Base-by-base conservation (phyloP, 768 basidiomycete species). In the Collybia nuda region DNA sequence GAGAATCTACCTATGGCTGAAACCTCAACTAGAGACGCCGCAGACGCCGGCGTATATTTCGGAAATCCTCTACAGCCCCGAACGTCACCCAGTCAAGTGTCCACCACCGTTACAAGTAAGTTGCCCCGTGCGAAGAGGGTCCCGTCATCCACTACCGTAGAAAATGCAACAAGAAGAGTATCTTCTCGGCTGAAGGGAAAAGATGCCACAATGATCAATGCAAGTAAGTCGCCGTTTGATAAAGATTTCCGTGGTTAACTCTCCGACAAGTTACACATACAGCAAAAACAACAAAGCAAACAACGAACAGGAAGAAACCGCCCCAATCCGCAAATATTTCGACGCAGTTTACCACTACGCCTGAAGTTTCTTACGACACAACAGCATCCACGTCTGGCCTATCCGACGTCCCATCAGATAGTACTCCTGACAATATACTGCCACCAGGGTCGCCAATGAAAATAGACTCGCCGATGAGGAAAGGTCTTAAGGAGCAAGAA, bases 161-260 rank as follows among this genome's bases (percentile, higher is more conserved):
- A 51, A 46, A 67, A 71, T 18, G 62, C 71, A 23, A 73, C 74
- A 11, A 67, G 74, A 35, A 74, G 74, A 51, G 53, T 53, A 5
- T 68, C 70, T 9, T 61, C 56, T 14, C 67, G 57, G 53, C 59
- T 62, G 52, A 66, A 64, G 29, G 56, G 55, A 36, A 57, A 53
- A 46, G 36, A 18, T 28, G 36, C 48, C 15, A 52, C 53, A 46
- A 19, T 44, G 15, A 40, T 54, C 4, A 52, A 42, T 21, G 21
- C 37, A 49, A 26, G 58, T 59, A 23, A 18, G 57, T 41, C 11
- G 5, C 23, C 12, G n/a, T 36, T 14, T 41, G 15, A 11, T 21
- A 21, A 26, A 18, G n/a, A 21, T 36, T 15, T 15, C 18, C 40
- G 8, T 37, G 6, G 8, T 32, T 47, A 19, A 47, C 24, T 19